A percentile compares a stretch with the other conserved stretches of the same genome.
phyloP scores from a whole-genome alignment of 352 stramenopile genomes.

The Pythium rishiriense region DNA sequence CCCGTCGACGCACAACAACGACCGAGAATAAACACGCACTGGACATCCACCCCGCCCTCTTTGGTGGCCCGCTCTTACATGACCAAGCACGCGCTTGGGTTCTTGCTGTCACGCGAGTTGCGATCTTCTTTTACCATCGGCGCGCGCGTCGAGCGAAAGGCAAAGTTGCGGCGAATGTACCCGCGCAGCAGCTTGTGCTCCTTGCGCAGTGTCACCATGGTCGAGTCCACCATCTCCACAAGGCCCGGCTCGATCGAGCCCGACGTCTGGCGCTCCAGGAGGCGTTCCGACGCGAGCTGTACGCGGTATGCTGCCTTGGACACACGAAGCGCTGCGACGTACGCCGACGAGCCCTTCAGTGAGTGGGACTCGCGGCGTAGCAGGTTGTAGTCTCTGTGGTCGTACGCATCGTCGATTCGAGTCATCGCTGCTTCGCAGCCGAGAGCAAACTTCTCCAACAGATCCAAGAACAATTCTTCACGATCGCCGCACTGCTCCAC shows the following conservation, averaged over 20 bases:
- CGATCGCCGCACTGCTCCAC: conserved; percentile 77
- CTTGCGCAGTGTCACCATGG: conserved; percentile 49
- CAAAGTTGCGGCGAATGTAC: conserved; percentile 83
- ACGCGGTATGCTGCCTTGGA: conserved; percentile 83
- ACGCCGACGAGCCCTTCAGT: conserved; percentile 79
- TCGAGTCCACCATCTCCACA: conserved; percentile 39
- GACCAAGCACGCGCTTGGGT: conserved; percentile 13
- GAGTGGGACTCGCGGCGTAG: conserved; percentile 75
- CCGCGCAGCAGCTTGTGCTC: conserved; percentile 65
- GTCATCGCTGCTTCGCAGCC: conserved; percentile 63
- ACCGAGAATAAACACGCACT: conserved; percentile 5
- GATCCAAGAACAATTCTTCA: conserved; percentile 77
- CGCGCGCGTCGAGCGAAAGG: conserved; percentile 40
- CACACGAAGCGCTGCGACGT: conserved; percentile 72
- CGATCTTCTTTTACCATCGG: conserved; percentile 16
- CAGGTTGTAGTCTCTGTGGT: conserved; percentile 44
- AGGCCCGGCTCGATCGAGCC: conserved; percentile 26
- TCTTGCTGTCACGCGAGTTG: conserved; percentile 13
- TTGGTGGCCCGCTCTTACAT: conserved; percentile 8
- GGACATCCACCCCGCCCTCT: not conserved
- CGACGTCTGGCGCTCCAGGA: conserved; percentile 42
- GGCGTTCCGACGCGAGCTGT: conserved; percentile 69
- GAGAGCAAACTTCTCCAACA: conserved; percentile 77
- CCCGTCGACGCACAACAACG: conserved; percentile 8
- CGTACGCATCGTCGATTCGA: conserved; percentile 50